Evolutionary conservation across 148 eudicot genomes (phyloP), one percentile per base, ranked within the genome.

Genomic region (Vaccinium vitisidaea): DNA sequence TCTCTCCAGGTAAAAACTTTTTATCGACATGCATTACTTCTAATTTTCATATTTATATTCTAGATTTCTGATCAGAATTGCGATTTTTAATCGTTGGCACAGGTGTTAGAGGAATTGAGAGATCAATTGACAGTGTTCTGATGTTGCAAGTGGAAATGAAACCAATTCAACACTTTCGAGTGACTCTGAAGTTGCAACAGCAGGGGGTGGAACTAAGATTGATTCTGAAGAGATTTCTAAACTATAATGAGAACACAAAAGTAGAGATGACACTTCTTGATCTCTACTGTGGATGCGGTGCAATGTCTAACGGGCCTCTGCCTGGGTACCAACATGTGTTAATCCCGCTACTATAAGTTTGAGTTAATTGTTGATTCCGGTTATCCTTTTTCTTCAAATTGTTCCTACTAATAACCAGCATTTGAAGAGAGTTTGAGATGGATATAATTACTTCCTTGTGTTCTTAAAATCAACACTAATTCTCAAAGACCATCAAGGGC

Each of bases 301-400:
- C 77, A 1, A 82, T 82, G 84, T 82, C 84, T 32, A 46, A 82
- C 84, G 2, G 78, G 78, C 13, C 84, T 82, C 2, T 82, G 78
- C 63, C 49, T 82, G 25, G 78, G 84, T 5, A n/a, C 84, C 75
- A 73, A 69, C 30, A 67, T 46, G 32, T 49, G 21, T 15, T 93
- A 93, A 94, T 36, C 95, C 95, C 32, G 92, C 91, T 1, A 95
- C 96, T 19, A 98, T 97, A 50, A 86, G 93, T 88, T 74, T 49
- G 32, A 16, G n/a, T 59, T 21, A 46, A 48, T 12, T 55, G 23
- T 54, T 54, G 14, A 32, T 8, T 58, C 2, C 59, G 1, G 2
- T 21, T 61, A 25, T n/a, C 21, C 67, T 61, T 58, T 21, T 25
- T 61, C 25, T 19, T 19, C 10, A 59, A 0, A 61, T 18, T 61